Conservation (phyloP, 2,329 filamentous ascomycete species). For the Sporothrix inflata region DNA sequence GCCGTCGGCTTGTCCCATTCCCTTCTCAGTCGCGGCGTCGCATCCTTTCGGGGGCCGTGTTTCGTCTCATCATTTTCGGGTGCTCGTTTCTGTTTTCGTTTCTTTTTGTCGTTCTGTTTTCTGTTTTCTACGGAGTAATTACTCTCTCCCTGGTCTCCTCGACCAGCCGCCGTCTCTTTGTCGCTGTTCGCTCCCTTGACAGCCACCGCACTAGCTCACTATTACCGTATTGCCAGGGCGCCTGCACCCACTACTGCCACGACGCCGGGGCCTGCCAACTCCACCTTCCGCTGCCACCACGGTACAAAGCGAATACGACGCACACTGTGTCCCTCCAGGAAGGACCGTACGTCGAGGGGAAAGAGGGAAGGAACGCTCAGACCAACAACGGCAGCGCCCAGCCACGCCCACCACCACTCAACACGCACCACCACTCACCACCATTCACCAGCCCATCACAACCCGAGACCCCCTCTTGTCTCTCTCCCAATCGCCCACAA, state of each 20-base stretch:
- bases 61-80: constrained; percentile 13
- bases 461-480: too few relatives aligned
- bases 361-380: constrained; percentile 19
- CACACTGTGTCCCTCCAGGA: not conserved
- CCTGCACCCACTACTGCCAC: not conserved
- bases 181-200: not conserved
- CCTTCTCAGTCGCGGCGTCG: not conserved
- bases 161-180: not conserved
- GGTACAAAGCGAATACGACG: constrained; percentile 6
- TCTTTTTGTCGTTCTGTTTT: not conserved
- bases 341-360: not conserved
- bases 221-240: not conserved
- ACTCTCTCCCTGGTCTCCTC: not conserved
- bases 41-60: constrained; percentile 12
- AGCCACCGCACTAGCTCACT: not conserved
- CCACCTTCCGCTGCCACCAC: not conserved
- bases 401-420: constrained; percentile 4
- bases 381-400: constrained; percentile 10
- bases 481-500: not conserved
- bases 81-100: not conserved
- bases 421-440: not conserved
- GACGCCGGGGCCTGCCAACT: not conserved
- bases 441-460: too few relatives aligned
- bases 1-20: not conserved
- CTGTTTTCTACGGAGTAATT: not conserved